phyloP scores from a whole-genome alignment of 2,329 filamentous ascomycete species.

The Pseudogymnoascus sp. region DNA sequence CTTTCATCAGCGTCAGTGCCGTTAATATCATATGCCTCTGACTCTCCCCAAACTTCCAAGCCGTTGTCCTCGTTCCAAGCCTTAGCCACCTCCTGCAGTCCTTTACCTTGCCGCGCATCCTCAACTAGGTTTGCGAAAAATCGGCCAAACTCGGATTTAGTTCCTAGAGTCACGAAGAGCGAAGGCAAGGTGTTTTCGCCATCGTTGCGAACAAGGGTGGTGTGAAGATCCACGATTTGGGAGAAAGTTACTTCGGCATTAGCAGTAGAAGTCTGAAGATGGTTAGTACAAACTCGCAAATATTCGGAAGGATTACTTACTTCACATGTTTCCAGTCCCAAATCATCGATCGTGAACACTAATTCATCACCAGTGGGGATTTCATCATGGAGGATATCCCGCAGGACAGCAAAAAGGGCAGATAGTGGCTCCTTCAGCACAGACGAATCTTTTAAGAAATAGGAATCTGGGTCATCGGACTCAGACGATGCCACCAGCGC shows the following conservation, averaged over 20 bases:
- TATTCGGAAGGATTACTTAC: conserved; percentile 32
- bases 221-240: conserved; percentile 51
- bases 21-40: background rate
- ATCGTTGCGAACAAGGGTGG: conserved; percentile 46
- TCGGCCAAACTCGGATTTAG: conserved; percentile 44
- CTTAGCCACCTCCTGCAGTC: conserved; percentile 26
- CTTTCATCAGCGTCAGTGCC: conserved; percentile 13
- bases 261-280: conserved; percentile 39
- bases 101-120: conserved; percentile 48
- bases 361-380: conserved; percentile 50
- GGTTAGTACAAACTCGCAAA: conserved; percentile 19
- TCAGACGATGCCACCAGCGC: conserved; percentile 49
- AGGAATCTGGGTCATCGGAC: conserved; percentile 44
- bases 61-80: conserved; percentile 17
- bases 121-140: conserved; percentile 44
- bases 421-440: conserved; percentile 44
- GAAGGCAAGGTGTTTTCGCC: conserved; percentile 43
- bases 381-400: conserved; percentile 45
- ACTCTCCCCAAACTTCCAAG: conserved; percentile 3
- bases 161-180: conserved; percentile 49
- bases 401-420: conserved; percentile 48
- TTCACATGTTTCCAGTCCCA: conserved; percentile 50
- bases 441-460: conserved; percentile 47
- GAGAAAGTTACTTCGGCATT: conserved; percentile 42
- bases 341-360: conserved; percentile 43